Percentiles rank a stretch among this genome's conserved stretches.
phyloP scores from a whole-genome alignment of 2,329 filamentous ascomycete species.

The Nigrograna mackinnonii region DNA sequence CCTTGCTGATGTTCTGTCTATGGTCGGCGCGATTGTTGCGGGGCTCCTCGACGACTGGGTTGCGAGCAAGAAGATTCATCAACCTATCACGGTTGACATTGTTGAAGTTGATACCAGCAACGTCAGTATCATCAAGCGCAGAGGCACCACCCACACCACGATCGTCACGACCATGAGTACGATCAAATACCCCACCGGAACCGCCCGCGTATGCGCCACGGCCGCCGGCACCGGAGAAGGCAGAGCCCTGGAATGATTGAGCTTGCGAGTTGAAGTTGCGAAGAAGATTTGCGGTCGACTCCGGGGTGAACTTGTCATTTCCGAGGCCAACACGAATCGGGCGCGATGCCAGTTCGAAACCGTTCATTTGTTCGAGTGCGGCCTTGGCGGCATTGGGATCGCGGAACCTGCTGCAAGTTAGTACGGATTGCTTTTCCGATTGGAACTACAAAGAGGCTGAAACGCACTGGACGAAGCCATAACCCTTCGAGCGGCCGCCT shows the following conservation, averaged over 20 bases:
- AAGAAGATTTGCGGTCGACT: conserved; percentile 89
- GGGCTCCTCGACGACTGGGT: conserved; percentile 71
- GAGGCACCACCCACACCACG: conserved; percentile 87
- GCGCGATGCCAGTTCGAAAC: conserved; percentile 95
- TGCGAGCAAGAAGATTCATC: conserved; percentile 95
- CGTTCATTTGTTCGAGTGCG: conserved; percentile 98
- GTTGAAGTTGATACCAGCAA: conserved; percentile 98
- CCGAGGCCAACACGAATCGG: conserved; percentile 98
- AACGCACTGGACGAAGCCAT: conserved; percentile 97
- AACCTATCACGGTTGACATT: conserved; percentile 98
- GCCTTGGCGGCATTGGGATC: conserved; percentile 90
- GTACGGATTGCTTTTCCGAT: conserved; percentile 6
- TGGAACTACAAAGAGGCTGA: not conserved
- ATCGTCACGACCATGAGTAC: conserved; percentile 85
- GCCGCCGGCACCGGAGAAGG: conserved; percentile 87
- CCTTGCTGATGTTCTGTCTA: too few species aligned
- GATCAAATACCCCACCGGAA: conserved; percentile 76
- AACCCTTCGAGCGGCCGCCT: conserved; percentile 65
- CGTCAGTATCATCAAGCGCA: conserved; percentile 95
- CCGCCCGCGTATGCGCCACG: conserved; percentile 81
- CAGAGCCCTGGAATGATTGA: conserved; percentile 77
- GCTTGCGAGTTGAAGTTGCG: conserved; percentile 79
- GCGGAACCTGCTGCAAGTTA: conserved; percentile 71
- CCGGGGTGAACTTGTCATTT: conserved; percentile 99
- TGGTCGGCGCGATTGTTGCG: conserved; percentile 38